Conservation (phyloP, 768 basidiomycete species). For the Boletus rex-veris region DNA sequence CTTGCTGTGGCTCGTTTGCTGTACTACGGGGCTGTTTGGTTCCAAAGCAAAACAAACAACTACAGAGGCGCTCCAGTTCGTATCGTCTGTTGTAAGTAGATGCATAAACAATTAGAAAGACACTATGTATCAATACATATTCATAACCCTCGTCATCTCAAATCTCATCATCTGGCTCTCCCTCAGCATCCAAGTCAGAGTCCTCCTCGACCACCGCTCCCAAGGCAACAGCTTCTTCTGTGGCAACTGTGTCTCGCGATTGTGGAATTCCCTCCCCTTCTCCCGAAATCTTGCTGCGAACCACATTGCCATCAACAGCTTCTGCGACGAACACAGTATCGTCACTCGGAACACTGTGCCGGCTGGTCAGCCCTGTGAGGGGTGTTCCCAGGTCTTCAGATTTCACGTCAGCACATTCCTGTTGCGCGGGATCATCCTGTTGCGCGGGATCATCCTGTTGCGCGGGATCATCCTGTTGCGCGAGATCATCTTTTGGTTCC, state of each 20-base stretch:
- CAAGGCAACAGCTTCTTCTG: conserved; percentile 2
- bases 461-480: conserved; percentile 5
- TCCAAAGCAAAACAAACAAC: conserved; percentile 22
- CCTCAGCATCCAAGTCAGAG: conserved; percentile 40
- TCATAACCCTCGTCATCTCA: conserved; percentile 28
- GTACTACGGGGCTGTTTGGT: conserved; percentile 16
- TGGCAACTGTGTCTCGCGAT: not conserved
- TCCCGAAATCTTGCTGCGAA: conserved; percentile 26
- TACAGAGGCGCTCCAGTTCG: conserved; percentile 22
- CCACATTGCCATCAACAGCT: conserved; percentile 24
- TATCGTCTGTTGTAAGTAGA: conserved; percentile 11
- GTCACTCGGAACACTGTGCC: conserved; percentile 57
- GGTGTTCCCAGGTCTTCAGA: conserved; percentile 56
- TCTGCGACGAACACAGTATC: conserved; percentile 47
- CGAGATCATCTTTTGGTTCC: conserved; percentile 1
- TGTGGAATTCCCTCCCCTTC: conserved; percentile 15
- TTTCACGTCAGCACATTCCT: conserved; percentile 36
- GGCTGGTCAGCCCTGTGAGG: conserved; percentile 44
- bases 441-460: conserved; percentile 5
- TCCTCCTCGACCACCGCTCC: conserved; percentile 24
- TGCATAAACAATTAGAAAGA: conserved; percentile 23
- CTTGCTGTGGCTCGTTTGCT: conserved; percentile 33
- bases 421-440: conserved; percentile 5
- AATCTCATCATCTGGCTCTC: conserved; percentile 45
- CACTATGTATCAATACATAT: conserved; percentile 19